phyloP scores from a whole-genome alignment of 2,329 filamentous ascomycete genomes.

The Pezicula rhizophila region DNA sequence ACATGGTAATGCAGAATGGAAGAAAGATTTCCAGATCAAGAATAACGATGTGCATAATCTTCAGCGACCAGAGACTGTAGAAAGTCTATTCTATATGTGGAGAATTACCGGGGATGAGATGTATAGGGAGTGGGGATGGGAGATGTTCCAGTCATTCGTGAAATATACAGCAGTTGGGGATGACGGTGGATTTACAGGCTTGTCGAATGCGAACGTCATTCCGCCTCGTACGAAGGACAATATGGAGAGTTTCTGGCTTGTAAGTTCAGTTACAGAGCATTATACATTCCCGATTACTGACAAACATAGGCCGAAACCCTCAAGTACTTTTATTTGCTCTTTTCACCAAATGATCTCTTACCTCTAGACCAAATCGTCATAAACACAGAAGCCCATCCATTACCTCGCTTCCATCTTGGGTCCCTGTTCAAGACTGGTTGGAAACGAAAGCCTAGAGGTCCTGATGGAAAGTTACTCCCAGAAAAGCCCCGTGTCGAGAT shows the following conservation, averaged over 20 bases:
- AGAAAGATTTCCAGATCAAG: conserved; percentile 74
- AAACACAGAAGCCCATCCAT: conserved; percentile 91
- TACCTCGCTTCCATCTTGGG: conserved; percentile 80
- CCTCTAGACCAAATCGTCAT: conserved; percentile 84
- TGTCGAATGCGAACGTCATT: conserved; percentile 66
- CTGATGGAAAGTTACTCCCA: conserved; percentile 26
- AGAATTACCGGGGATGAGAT: conserved; percentile 84
- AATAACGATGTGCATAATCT: conserved; percentile 84
- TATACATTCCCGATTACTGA: background rate
- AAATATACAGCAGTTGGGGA: conserved; percentile 76
- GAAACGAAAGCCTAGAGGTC: conserved; percentile 59
- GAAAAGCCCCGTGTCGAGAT: conserved; percentile 11
- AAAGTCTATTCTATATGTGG: conserved; percentile 97
- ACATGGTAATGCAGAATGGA: conserved; percentile 55
- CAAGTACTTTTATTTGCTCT: conserved; percentile 95
- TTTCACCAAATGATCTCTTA: conserved; percentile 75
- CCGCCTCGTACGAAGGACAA: conserved; percentile 74
- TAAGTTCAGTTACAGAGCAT: conserved; percentile 36
- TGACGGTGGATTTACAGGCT: conserved; percentile 74
- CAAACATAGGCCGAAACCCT: conserved; percentile 76
- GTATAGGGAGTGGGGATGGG: conserved; percentile 96
- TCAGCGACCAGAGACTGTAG: conserved; percentile 93
- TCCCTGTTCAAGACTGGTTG: conserved; percentile 75
- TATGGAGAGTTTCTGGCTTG: conserved; percentile 99
- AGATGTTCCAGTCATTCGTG: conserved; percentile 92